Conservation (phyloP, 208 protist species). For the Naegleria gruberi region DNA sequence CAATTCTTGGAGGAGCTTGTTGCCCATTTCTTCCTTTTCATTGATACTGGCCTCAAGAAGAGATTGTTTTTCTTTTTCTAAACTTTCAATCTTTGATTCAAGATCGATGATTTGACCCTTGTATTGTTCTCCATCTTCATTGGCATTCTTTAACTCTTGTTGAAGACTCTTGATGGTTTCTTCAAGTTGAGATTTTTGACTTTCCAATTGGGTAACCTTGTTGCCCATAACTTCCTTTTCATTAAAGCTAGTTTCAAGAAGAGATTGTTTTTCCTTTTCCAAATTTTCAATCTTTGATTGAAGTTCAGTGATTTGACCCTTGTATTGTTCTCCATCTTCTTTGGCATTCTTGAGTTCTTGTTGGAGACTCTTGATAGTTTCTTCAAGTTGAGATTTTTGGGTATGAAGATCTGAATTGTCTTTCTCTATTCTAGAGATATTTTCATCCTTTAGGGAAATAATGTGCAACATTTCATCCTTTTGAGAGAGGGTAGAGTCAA, state of each 20-base stretch:
- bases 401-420: no score
- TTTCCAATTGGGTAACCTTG: background rate
- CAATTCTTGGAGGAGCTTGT: background rate
- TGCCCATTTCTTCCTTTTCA: background rate
- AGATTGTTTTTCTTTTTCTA: background rate
- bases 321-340: background rate
- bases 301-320: background rate
- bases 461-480: no score
- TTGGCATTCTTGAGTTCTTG: background rate
- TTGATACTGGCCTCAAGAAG: background rate
- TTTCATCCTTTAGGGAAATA: background rate
- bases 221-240: background rate
- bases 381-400: background rate
- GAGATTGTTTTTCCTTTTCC: background rate
- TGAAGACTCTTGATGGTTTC: background rate
- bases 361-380: background rate
- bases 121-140: background rate
- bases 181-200: background rate
- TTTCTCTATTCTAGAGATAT: background rate
- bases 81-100: background rate
- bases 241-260: background rate
- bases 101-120: background rate
- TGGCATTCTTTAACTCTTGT: background rate
- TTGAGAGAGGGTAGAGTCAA: no score
- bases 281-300: background rate